These are phyloP conservation scores for Aspergillus campestris DNA, from an alignment of 495 filamentous ascomycete species.

Conservation along the genomic window DNA sequence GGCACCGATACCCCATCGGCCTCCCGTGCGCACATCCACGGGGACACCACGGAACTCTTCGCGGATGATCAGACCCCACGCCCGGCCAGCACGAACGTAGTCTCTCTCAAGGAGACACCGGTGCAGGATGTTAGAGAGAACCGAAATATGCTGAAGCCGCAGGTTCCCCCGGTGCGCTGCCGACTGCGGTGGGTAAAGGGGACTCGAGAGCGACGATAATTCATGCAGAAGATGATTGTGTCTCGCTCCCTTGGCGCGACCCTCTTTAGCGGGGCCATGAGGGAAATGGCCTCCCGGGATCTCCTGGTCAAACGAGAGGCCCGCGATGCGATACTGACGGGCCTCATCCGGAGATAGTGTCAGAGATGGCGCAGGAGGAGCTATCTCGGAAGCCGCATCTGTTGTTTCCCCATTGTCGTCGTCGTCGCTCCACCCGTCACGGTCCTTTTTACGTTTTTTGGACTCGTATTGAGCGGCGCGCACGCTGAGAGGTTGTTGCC, in stretches of 20 bases:
- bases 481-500: conserved; percentile 27
- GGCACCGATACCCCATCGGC: conserved; percentile 61
- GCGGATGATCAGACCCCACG: conserved; percentile 57
- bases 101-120: conserved; percentile 52
- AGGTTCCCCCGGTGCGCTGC: conserved; percentile 27
- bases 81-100: conserved; percentile 52
- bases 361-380: conserved; percentile 15
- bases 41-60: conserved; percentile 39
- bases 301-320: conserved; percentile 35
- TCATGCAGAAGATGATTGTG: conserved; percentile 12
- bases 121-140: conserved; percentile 54
- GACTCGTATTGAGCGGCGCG: conserved; percentile 31
- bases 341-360: conserved; percentile 39
- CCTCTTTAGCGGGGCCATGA: conserved; percentile 22
- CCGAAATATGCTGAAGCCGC: conserved; percentile 50
- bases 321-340: conserved; percentile 40
- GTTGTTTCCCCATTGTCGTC: conserved; percentile 24
- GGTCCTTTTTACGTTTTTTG: conserved; percentile 29
- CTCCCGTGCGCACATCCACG: conserved; percentile 48
- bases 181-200: conserved; percentile 30
- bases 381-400: conserved; percentile 27
- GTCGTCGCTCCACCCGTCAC: conserved; percentile 18
- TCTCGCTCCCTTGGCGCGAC: conserved; percentile 5
- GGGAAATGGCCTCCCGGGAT: conserved; percentile 38
- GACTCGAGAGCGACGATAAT: conserved; percentile 22